Evolutionary conservation across 78 protist genomes (phyloP).

Genomic region (Polysphondylium violaceum): DNA sequence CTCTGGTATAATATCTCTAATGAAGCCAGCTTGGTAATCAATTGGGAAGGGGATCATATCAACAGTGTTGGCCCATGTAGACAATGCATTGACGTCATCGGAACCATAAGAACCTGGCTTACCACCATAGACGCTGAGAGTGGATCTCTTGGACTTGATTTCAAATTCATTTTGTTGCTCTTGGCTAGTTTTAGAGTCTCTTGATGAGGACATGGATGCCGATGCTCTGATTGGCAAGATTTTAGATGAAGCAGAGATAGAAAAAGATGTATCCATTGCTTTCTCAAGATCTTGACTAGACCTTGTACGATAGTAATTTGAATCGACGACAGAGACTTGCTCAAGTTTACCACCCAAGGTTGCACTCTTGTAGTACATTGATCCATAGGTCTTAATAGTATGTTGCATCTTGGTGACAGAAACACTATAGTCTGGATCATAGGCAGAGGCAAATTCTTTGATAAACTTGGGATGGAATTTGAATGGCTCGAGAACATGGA

Average conservation of each 20-base stretch:
- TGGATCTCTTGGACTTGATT: neutral
- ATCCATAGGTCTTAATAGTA: neutral
- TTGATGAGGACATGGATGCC: no score
- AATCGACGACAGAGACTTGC: neutral
- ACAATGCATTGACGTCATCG: neutral
- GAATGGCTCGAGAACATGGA: neutral
- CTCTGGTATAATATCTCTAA: neutral
- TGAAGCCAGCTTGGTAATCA: neutral
- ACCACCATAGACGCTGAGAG: neutral
- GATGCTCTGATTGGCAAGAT: no score
- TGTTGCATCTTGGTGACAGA: no score
- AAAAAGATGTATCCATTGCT: no score
- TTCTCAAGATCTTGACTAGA: no score
- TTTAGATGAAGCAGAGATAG: no score
- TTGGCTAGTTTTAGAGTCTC: neutral
- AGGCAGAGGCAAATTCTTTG: neutral
- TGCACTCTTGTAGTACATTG: neutral
- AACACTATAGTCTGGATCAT: neutral
- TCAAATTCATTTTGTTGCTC: neutral
- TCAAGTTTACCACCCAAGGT: neutral
- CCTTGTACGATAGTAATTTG: no score
- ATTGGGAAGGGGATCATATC: conserved; percentile 26
- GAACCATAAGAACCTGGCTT: conserved; percentile 21
- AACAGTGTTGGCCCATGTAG: neutral
- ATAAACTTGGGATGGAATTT: neutral